These are phyloP conservation scores for Combretum micranthum DNA, from an alignment of 345 rosid genomes.

Conservation along the genomic window DNA sequence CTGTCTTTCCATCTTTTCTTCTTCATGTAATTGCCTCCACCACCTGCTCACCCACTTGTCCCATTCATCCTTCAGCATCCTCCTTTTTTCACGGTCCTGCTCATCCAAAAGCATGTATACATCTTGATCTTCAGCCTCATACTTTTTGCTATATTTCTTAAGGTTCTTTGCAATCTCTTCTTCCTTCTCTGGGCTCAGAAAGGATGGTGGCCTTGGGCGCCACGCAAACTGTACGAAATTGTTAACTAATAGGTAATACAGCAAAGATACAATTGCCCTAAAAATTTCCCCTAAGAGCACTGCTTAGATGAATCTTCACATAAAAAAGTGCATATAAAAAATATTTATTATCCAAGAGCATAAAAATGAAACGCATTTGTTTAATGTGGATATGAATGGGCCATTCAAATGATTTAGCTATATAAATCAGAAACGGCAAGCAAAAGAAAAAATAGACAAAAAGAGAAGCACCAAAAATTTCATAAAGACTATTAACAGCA, in stretches of 20 bases:
- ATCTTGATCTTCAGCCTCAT: slow-evolving; percentile 90
- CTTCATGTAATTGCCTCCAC: slow-evolving; percentile 55
- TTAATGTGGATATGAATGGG: too few species aligned
- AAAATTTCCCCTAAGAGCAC: too few species aligned
- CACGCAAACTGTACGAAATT: slow-evolving; percentile 46
- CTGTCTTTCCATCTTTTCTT: slow-evolving; percentile 62
- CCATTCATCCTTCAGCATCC: slow-evolving; percentile 86
- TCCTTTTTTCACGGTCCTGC: slow-evolving; percentile 87
- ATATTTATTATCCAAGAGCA: too few species aligned
- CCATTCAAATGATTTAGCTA: too few species aligned
- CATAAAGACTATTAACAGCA: too few species aligned
- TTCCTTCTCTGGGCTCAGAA: slow-evolving; percentile 76
- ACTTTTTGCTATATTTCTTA: slow-evolving; percentile 93
- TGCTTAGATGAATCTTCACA: too few species aligned
- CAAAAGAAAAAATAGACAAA: too few species aligned
- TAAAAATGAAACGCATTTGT: too few species aligned
- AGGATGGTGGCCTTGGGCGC: slow-evolving; percentile 90
- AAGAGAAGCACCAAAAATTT: too few species aligned
- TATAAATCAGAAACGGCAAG: too few species aligned
- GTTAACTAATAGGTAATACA: background rate
- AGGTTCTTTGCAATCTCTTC: slow-evolving; percentile 88
- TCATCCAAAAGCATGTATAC: slow-evolving; percentile 75
- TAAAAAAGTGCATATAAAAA: too few species aligned
- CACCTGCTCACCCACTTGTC: slow-evolving; percentile 69
- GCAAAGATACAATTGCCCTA: background rate